Evolutionary conservation across 495 filamentous ascomycete species (phyloP).

Genomic region (Talaromyces thailandensis): DNA sequence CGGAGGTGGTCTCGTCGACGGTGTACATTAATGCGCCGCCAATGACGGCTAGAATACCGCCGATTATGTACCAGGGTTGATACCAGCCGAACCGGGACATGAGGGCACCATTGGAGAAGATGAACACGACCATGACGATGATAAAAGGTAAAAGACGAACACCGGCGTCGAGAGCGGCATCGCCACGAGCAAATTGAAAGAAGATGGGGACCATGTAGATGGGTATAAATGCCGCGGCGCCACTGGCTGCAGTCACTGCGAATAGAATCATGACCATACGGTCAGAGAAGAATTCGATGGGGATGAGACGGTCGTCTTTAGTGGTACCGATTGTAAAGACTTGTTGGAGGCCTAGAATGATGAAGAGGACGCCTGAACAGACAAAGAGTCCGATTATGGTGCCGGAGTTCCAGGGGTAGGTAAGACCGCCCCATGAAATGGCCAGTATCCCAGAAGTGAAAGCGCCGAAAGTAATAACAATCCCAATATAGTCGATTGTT

Average conservation of each 20-base stretch:
- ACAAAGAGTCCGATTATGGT: constrained; percentile 46
- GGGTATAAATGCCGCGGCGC: constrained; percentile 7
- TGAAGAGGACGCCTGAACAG: constrained; percentile 39
- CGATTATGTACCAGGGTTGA: constrained; percentile 48
- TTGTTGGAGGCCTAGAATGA: constrained; percentile 44
- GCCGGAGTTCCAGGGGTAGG: constrained; percentile 43
- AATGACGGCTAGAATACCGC: constrained; percentile 37
- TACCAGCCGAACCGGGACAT: constrained; percentile 45
- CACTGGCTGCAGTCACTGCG: constrained; percentile 48
- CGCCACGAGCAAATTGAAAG: constrained; percentile 49
- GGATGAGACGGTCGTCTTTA: constrained; percentile 38
- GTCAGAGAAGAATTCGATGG: constrained; percentile 29
- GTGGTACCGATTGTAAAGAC: constrained; percentile 41
- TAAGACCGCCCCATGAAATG: constrained; percentile 44
- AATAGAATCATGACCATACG: constrained; percentile 18
- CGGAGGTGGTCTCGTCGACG: constrained; percentile 25
- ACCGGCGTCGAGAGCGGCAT: constrained; percentile 38
- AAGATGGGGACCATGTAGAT: constrained; percentile 34
- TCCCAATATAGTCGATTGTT: constrained; percentile 26
- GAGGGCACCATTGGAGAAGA: constrained; percentile 29
- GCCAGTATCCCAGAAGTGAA: constrained; percentile 39
- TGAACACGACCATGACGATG: constrained; percentile 14
- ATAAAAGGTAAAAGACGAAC: constrained; percentile 53
- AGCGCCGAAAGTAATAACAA: constrained; percentile 27
- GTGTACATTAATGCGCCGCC: constrained; percentile 44